phyloP scores from a whole-genome alignment of 1,284 basidiomycete genomes.

The Fistulinella cinereoalba region DNA sequence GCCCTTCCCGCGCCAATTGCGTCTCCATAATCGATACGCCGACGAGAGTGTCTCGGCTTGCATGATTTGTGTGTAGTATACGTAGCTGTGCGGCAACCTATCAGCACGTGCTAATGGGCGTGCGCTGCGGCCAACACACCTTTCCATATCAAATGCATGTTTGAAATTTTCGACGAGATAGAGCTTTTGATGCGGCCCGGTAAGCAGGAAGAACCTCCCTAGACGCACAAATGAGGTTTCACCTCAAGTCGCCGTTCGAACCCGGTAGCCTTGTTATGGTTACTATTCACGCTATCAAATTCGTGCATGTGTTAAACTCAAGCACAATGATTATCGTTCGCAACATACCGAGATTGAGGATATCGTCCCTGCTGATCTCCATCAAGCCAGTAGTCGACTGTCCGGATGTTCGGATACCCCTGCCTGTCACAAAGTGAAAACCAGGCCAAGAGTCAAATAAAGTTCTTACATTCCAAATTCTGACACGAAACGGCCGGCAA shows the following conservation, averaged over 20 bases:
- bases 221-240: slow-evolving; percentile 13
- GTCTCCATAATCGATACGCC: slow-evolving; percentile 74
- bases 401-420: slow-evolving; percentile 80
- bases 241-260: slow-evolving; percentile 86
- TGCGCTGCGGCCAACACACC: slow-evolving; percentile 36
- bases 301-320: slow-evolving; percentile 2
- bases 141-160: slow-evolving; percentile 85
- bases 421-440: slow-evolving; percentile 47
- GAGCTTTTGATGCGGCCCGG: slow-evolving; percentile 41
- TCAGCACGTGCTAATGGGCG: slow-evolving; percentile 4
- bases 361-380: slow-evolving; percentile 68
- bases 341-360: slow-evolving; percentile 80
- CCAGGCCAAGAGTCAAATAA: neutral
- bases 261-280: slow-evolving; percentile 89
- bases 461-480: slow-evolving; percentile 77
- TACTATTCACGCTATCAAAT: slow-evolving; percentile 56
- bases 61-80: slow-evolving; percentile 82
- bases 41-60: slow-evolving; percentile 76
- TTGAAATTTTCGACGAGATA: slow-evolving; percentile 91
- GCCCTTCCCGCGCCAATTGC: slow-evolving; percentile 72
- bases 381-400: slow-evolving; percentile 80
- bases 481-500: slow-evolving; percentile 85
- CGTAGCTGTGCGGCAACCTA: slow-evolving; percentile 45
- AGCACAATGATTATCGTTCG: slow-evolving; percentile 11
- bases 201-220: slow-evolving; percentile 5